Evolutionary conservation across 306 rosid genomes (phyloP).

Genomic region (Fragaria iinumae): DNA sequence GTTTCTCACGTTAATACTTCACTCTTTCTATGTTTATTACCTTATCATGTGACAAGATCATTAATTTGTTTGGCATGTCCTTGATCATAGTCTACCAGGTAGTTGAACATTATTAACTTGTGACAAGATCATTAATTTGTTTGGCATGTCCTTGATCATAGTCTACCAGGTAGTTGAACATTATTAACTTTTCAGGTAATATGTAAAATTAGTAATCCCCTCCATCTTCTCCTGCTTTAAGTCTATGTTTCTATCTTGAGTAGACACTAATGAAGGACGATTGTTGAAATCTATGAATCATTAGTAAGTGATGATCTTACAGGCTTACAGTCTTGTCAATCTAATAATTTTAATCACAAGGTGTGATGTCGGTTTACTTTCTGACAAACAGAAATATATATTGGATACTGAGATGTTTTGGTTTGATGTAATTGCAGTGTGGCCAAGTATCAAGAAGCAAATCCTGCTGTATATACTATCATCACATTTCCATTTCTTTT

Average conservation of each 20-base stretch:
- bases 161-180: neutral
- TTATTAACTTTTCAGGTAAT: neutral
- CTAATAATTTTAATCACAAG: neutral
- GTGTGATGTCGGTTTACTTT: neutral
- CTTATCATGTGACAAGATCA: neutral
- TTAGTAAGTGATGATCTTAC: neutral
- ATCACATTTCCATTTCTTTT: slow-evolving; percentile 95
- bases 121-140: neutral
- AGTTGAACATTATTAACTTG: neutral
- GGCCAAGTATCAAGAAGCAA: slow-evolving; percentile 97
- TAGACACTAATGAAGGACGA: neutral
- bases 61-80: neutral
- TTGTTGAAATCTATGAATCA: neutral
- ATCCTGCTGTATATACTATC: slow-evolving; percentile 85
- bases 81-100: neutral
- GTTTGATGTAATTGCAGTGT: slow-evolving; percentile 60
- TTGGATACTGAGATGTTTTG: slow-evolving; percentile 11
- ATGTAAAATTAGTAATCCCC: neutral
- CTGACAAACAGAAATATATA: neutral
- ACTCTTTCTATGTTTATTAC: neutral
- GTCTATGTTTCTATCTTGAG: neutral
- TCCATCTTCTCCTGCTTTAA: neutral
- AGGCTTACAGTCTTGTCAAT: neutral
- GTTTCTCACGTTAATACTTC: neutral
- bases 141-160: neutral